A percentile compares a stretch with the other conserved stretches of the same genome.
These are phyloP conservation scores for Candida ficus DNA, from an alignment of 805 yeast species.

Conservation along the genomic window DNA sequence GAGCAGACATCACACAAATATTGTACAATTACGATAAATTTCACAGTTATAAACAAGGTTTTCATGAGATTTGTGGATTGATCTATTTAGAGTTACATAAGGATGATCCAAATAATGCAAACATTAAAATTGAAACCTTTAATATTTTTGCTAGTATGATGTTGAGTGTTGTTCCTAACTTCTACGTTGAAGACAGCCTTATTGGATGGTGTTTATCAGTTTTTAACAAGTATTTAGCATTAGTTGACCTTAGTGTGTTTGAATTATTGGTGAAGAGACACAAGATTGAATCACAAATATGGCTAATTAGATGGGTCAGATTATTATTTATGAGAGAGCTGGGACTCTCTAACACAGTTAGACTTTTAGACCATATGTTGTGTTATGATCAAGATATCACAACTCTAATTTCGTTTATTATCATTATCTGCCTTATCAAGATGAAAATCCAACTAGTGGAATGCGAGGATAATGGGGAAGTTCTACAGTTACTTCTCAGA, in stretches of 20 bases:
- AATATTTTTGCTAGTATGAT: constrained; percentile 41
- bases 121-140: constrained; percentile 32
- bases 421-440: constrained; percentile 37
- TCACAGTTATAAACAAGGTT: constrained; percentile 41
- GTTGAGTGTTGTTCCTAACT: constrained; percentile 37
- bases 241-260: constrained; percentile 43
- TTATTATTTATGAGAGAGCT: constrained; percentile 41
- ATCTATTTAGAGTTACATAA: constrained; percentile 35
- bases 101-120: constrained; percentile 27
- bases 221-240: constrained; percentile 38
- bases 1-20: constrained; percentile 20
- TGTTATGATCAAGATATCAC: constrained; percentile 26
- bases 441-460: constrained; percentile 40
- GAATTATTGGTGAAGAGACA: constrained; percentile 39
- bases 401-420: constrained; percentile 33
- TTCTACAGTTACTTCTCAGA: constrained; percentile 39
- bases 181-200: constrained; percentile 36
- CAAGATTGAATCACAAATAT: constrained; percentile 42
- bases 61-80: constrained; percentile 47
- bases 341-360: constrained; percentile 31
- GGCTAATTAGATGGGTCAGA: constrained; percentile 47
- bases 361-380: constrained; percentile 40
- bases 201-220: constrained; percentile 37
- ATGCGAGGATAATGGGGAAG: constrained; percentile 42
- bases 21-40: constrained; percentile 22